Percentiles rank a stretch among this genome's conserved stretches.
phyloP scores from a whole-genome alignment of 2,329 filamentous ascomycete genomes.

The Ceratocystis ficicola region DNA sequence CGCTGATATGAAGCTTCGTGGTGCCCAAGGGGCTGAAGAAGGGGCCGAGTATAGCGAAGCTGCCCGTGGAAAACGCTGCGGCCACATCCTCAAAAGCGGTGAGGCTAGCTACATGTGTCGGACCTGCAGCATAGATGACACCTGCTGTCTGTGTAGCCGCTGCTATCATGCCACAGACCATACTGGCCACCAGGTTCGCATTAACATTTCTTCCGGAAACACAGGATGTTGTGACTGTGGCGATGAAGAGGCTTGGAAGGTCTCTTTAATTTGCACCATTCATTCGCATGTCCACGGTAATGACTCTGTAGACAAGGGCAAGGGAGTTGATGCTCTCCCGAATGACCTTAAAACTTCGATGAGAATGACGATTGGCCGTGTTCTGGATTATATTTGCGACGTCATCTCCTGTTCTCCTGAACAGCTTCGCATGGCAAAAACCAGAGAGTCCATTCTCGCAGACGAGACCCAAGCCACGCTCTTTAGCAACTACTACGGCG shows the following conservation, averaged over 20 bases:
- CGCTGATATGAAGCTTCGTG: conserved; percentile 61
- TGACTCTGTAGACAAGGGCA: not conserved
- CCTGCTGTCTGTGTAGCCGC: conserved; percentile 82
- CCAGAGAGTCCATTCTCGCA: conserved; percentile 62
- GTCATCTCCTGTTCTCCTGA: conserved; percentile 96
- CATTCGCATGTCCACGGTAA: conserved; percentile 53
- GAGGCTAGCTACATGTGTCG: conserved; percentile 92
- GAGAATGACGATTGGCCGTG: conserved; percentile 70
- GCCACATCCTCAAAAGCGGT: conserved; percentile 90
- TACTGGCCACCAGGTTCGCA: conserved; percentile 79
- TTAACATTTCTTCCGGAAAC: conserved; percentile 78
- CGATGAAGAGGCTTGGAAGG: conserved; percentile 85
- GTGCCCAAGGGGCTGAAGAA: conserved; percentile 83
- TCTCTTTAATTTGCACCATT: conserved; percentile 82
- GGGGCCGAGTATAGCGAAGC: conserved; percentile 90
- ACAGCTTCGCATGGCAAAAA: conserved; percentile 77
- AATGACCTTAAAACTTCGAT: conserved; percentile 66
- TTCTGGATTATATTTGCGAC: conserved; percentile 91
- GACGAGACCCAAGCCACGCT: conserved; percentile 68
- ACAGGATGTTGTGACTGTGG: conserved; percentile 96
- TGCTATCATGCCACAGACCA: conserved; percentile 96
- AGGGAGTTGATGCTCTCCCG: conserved; percentile 41
- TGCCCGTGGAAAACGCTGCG: conserved; percentile 84
- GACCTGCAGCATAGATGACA: conserved; percentile 88
- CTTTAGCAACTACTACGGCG: conserved; percentile 43